These are phyloP conservation scores for Aspergillus cristatus DNA, from an alignment of 495 filamentous ascomycete species.

Conservation along the genomic window DNA sequence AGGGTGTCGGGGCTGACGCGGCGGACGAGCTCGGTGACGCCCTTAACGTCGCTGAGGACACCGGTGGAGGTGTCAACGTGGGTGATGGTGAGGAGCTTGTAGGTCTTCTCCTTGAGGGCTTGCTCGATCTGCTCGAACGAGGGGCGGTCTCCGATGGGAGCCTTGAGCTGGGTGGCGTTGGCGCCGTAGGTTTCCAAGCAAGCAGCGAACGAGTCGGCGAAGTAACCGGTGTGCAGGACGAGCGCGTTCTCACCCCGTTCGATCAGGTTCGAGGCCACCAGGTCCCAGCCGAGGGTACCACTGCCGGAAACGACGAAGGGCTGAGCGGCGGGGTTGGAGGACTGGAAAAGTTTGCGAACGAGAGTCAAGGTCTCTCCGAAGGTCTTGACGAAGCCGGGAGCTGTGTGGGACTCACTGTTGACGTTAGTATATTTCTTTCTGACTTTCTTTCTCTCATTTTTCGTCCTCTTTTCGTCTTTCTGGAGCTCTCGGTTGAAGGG, in stretches of 20 bases:
- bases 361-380: constrained; percentile 86
- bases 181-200: constrained; percentile 88
- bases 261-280: constrained; percentile 82
- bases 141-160: constrained; percentile 81
- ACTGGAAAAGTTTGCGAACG: constrained; percentile 89
- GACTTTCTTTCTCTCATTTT: too few species aligned
- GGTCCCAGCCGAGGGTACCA: constrained; percentile 92
- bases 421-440: not conserved
- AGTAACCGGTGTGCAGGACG: constrained; percentile 93
- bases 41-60: constrained; percentile 82
- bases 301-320: constrained; percentile 91
- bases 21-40: constrained; percentile 70
- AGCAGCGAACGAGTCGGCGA: constrained; percentile 88
- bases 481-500: not conserved
- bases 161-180: constrained; percentile 79
- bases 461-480: too few species aligned
- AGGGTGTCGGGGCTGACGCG: constrained; percentile 83
- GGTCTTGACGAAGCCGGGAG: constrained; percentile 72
- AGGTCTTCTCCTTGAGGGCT: constrained; percentile 77
- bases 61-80: constrained; percentile 97
- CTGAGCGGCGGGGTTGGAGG: constrained; percentile 68
- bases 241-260: constrained; percentile 85
- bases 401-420: constrained; percentile 85
- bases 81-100: constrained; percentile 88
- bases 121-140: constrained; percentile 77